phyloP scores from a whole-genome alignment of 2,329 filamentous ascomycete species.

The Claviceps purpurea region DNA sequence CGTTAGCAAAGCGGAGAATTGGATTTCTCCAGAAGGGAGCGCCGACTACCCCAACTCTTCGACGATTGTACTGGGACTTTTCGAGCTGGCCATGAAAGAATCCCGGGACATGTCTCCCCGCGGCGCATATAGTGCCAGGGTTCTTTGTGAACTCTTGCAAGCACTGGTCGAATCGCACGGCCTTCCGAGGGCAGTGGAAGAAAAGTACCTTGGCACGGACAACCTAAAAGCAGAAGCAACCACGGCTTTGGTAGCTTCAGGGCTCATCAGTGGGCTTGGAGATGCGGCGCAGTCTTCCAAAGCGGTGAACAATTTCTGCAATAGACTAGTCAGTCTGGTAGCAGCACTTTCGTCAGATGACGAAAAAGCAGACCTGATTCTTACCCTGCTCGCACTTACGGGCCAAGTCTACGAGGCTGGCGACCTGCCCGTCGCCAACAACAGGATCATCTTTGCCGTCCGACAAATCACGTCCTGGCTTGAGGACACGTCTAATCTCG shows the following conservation, averaged over 20 bases:
- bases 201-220: conserved; percentile 30
- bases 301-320: conserved; percentile 38
- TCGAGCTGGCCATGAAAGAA: conserved; percentile 31
- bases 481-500: conserved; percentile 32
- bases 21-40: conserved; percentile 20
- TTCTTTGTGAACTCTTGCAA: conserved; percentile 36
- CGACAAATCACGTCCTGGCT: conserved; percentile 66
- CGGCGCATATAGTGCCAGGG: conserved; percentile 39
- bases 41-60: conserved; percentile 21
- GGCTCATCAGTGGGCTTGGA: conserved; percentile 38
- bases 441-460: conserved; percentile 70
- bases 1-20: conserved; percentile 20
- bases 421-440: conserved; percentile 43
- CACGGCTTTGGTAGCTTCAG: conserved; percentile 34
- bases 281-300: conserved; percentile 36
- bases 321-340: conserved; percentile 48
- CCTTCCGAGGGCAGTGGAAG: conserved; percentile 30
- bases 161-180: conserved; percentile 33
- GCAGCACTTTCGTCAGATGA: conserved; percentile 31
- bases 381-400: conserved; percentile 42
- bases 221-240: conserved; percentile 32
- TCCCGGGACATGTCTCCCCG: conserved; percentile 27
- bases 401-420: conserved; percentile 37
- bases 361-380: conserved; percentile 31
- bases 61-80: conserved; percentile 25